Conservation (phyloP, 768 basidiomycete genomes). For the Macrolepiota albuminosa region DNA sequence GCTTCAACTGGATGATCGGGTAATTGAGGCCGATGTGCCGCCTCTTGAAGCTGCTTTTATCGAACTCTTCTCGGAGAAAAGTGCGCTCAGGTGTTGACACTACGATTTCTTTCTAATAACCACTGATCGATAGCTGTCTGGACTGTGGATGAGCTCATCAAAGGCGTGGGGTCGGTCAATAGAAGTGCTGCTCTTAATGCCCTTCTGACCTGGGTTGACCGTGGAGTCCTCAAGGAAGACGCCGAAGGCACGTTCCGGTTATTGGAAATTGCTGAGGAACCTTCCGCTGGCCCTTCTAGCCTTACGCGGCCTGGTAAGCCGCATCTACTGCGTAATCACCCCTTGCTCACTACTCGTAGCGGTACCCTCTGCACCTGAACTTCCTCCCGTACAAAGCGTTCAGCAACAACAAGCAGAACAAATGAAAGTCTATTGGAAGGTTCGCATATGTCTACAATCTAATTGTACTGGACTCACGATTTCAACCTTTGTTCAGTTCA, state of each 20-base stretch:
- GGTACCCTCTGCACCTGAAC: slow-evolving; percentile 32
- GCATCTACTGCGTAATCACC: background rate
- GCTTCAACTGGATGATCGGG: slow-evolving; percentile 79
- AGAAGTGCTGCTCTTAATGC: slow-evolving; percentile 64
- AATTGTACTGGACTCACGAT: background rate
- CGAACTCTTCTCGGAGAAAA: slow-evolving; percentile 74
- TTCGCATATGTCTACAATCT: slow-evolving; percentile 21
- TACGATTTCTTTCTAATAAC: background rate
- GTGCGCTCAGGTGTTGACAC: slow-evolving; percentile 27
- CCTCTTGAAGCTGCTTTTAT: slow-evolving; percentile 91
- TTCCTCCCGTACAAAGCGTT: slow-evolving; percentile 44
- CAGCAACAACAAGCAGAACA: slow-evolving; percentile 82
- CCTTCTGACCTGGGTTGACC: slow-evolving; percentile 77
- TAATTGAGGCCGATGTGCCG: slow-evolving; percentile 67
- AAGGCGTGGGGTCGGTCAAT: slow-evolving; percentile 61
- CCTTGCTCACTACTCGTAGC: background rate
- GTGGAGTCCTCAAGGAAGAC: slow-evolving; percentile 75
- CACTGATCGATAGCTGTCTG: slow-evolving; percentile 49
- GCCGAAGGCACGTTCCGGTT: slow-evolving; percentile 55
- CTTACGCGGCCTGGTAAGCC: slow-evolving; percentile 9
- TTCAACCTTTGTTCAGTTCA: slow-evolving; percentile 47
- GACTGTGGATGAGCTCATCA: slow-evolving; percentile 65
- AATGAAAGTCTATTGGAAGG: slow-evolving; percentile 89
- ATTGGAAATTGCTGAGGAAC: slow-evolving; percentile 57
- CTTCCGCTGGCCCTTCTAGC: slow-evolving; percentile 20